Conservation (phyloP, 306 rosid genomes). For the Vigna nakashimae region DNA sequence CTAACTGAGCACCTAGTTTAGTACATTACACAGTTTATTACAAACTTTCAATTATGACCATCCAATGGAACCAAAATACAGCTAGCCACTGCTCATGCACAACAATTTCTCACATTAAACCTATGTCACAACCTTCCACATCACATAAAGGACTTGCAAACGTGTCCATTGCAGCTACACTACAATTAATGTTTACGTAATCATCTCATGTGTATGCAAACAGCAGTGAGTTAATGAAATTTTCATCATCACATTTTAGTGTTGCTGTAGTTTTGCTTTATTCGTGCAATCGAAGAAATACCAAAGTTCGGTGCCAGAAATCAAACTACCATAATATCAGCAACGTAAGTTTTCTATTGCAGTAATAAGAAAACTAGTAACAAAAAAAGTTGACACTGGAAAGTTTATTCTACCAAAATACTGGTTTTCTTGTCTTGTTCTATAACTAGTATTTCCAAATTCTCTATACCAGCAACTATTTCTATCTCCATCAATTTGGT, state of each 20-base stretch:
- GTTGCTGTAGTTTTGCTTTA: too few relatives aligned
- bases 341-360: not conserved
- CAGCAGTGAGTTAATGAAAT: too few relatives aligned
- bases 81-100: constrained; percentile 9
- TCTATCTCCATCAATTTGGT: too few relatives aligned
- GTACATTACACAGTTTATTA: not conserved
- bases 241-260: too few relatives aligned
- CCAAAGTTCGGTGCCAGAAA: not conserved
- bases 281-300: not conserved
- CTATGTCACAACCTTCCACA: constrained; percentile 15
- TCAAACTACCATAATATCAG: not conserved
- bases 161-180: constrained; percentile 12
- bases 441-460: too few relatives aligned
- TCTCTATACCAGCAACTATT: too few relatives aligned
- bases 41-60: constrained; percentile 1
- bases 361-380: not conserved
- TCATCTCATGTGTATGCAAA: not conserved
- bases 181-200: not conserved
- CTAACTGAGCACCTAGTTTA: not conserved
- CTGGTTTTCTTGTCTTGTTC: too few relatives aligned
- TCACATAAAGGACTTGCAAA: not conserved
- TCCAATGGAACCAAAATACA: constrained; percentile 32
- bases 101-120: not conserved
- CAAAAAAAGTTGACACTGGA: not conserved
- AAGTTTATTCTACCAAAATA: not conserved